These are phyloP conservation scores for Polygonum aviculare DNA, from an alignment of 148 eudicot genomes.

Conservation along the genomic window DNA sequence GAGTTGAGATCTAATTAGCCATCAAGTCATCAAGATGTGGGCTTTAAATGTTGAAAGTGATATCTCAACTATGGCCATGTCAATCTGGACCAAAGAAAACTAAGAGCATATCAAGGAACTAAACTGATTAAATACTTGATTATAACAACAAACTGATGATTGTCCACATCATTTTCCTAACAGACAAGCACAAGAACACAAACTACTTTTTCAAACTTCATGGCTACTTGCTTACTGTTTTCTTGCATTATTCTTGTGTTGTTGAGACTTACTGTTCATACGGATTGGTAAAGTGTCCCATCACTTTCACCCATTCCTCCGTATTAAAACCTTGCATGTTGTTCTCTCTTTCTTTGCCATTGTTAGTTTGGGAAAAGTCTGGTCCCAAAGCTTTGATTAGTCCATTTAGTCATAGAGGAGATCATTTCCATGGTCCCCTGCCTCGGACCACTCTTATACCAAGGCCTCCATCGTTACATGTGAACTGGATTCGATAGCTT, in stretches of 20 bases:
- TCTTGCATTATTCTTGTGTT: slow-evolving; percentile 5
- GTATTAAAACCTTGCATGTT: not conserved
- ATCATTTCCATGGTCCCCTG: not conserved
- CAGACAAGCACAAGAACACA: not conserved
- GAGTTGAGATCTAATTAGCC: not conserved
- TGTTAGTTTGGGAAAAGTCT: not conserved
- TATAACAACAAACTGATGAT: not conserved
- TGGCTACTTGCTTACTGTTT: not conserved
- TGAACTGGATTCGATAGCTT: not conserved
- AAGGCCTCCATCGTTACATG: not conserved
- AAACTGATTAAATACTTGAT: not conserved
- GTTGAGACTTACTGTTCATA: slow-evolving; percentile 2
- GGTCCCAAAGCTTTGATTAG: slow-evolving; percentile 1
- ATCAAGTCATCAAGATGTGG: not conserved
- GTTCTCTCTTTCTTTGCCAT: not conserved
- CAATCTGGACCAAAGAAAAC: no score
- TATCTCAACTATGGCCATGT: not conserved
- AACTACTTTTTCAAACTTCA: not conserved
- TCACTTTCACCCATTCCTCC: slow-evolving; percentile 8
- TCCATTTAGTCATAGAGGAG: slow-evolving; percentile 4
- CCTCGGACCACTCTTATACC: not conserved
- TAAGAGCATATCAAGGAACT: not conserved
- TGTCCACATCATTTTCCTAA: not conserved
- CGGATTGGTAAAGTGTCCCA: slow-evolving; percentile 4
- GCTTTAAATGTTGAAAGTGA: not conserved